These are phyloP conservation scores for Orbilia ellipsospora DNA, from an alignment of 2,329 filamentous ascomycete genomes.

Conservation along the genomic window DNA sequence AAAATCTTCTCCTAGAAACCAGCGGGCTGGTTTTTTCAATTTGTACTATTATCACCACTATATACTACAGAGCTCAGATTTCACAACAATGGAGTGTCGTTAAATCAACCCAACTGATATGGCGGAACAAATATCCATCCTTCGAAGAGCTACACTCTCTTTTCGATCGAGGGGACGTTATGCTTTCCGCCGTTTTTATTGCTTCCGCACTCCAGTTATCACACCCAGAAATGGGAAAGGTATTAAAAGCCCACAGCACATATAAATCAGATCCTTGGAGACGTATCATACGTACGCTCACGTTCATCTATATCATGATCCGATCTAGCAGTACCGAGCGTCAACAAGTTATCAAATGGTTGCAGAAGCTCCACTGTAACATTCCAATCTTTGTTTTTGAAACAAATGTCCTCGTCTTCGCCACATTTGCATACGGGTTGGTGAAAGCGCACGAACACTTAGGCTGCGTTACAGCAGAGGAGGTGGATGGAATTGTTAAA, in stretches of 20 bases:
- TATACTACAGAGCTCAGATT: neutral
- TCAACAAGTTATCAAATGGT: conserved; percentile 36
- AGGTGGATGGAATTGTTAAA: conserved; percentile 38
- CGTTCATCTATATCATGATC: conserved; percentile 45
- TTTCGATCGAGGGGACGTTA: conserved; percentile 42
- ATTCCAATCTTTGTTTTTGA: conserved; percentile 37
- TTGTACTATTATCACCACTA: neutral
- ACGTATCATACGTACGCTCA: conserved; percentile 33
- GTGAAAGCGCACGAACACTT: conserved; percentile 31
- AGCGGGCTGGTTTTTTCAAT: no score
- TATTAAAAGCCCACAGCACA: conserved; percentile 25
- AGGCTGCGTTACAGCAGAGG: conserved; percentile 19
- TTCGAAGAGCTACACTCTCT: conserved; percentile 47
- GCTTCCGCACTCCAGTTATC: conserved; percentile 30
- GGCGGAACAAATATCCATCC: conserved; percentile 48
- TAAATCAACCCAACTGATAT: conserved; percentile 17
- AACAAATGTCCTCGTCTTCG: conserved; percentile 35
- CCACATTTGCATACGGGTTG: conserved; percentile 42
- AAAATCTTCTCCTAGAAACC: no score
- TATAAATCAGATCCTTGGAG: conserved; percentile 37
- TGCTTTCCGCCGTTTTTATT: conserved; percentile 36
- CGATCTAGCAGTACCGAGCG: conserved; percentile 34
- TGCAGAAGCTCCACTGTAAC: conserved; percentile 20
- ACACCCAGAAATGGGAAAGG: conserved; percentile 28
- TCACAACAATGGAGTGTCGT: conserved; percentile 1